Evolutionary conservation across 345 rosid genomes (phyloP).

Genomic region (Abelmoschus esculentus): DNA sequence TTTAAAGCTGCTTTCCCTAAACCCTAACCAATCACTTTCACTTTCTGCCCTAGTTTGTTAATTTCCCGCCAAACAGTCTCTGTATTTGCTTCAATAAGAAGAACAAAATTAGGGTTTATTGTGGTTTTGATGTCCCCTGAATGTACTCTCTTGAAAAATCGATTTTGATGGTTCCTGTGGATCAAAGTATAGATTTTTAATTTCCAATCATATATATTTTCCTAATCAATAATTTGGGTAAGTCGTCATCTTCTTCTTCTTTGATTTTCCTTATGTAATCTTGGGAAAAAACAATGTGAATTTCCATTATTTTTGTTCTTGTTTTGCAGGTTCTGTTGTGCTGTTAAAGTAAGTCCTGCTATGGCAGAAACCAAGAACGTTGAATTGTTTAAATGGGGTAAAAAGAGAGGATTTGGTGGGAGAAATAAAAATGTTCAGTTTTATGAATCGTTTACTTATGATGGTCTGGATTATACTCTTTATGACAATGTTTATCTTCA

Average conservation of each 20-base stretch:
- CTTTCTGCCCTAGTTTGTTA: too few species aligned
- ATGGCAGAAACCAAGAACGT: conserved; percentile 45
- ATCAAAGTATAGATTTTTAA: background rate
- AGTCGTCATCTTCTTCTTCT: too few species aligned
- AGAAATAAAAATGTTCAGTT: conserved; percentile 50
- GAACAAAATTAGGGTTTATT: too few species aligned
- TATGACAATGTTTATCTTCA: conserved; percentile 59
- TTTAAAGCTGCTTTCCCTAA: too few species aligned
- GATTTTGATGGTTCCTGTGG: too few species aligned
- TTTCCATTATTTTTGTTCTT: background rate
- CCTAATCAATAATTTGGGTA: background rate
- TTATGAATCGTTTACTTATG: conserved; percentile 65
- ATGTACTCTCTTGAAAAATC: too few species aligned
- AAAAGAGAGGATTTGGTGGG: conserved; percentile 50
- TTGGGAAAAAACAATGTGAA: too few species aligned
- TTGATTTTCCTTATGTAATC: background rate
- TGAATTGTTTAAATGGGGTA: conserved; percentile 65
- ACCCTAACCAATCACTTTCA: too few species aligned
- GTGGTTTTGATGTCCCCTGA: background rate
- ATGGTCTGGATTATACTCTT: conserved; percentile 56
- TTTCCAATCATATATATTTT: background rate
- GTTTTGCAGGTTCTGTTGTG: conserved; percentile 8
- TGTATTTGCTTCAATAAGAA: too few species aligned
- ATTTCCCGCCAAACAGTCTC: too few species aligned
- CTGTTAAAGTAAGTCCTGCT: background rate